These are phyloP conservation scores for Yamadazyma triangularis DNA, from an alignment of 1,139 yeast species.

Conservation along the genomic window DNA sequence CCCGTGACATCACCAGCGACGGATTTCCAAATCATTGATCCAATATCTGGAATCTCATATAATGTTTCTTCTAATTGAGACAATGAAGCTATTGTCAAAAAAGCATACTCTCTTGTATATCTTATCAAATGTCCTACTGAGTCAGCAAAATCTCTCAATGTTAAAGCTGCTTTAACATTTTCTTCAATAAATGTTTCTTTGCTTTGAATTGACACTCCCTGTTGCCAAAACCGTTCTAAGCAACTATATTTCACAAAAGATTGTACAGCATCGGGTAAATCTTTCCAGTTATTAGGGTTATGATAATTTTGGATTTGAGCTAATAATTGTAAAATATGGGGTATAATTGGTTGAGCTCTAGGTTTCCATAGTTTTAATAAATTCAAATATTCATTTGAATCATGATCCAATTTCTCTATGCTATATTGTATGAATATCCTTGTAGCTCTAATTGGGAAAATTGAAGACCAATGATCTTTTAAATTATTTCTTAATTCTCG, in stretches of 20 bases:
- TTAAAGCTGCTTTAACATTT: conserved; percentile 88
- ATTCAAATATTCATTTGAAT: conserved; percentile 68
- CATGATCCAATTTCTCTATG: conserved; percentile 81
- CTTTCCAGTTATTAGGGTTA: conserved; percentile 87
- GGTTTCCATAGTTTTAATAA: conserved; percentile 86
- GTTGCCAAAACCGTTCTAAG: conserved; percentile 96
- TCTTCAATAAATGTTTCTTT: conserved; percentile 94
- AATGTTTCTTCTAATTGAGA: conserved; percentile 87
- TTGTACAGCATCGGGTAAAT: conserved; percentile 84
- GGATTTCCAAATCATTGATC: conserved; percentile 74
- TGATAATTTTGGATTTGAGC: conserved; percentile 93
- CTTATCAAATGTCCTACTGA: conserved; percentile 96
- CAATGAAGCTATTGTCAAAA: conserved; percentile 83
- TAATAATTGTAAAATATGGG: conserved; percentile 80
- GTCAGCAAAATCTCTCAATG: conserved; percentile 94
- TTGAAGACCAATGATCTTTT: conserved; percentile 88
- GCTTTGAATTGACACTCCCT: conserved; percentile 91
- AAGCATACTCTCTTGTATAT: conserved; percentile 94
- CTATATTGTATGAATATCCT: conserved; percentile 93
- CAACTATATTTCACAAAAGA: conserved; percentile 85
- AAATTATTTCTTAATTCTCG: conserved; percentile 65
- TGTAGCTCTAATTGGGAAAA: conserved; percentile 94
- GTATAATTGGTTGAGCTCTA: conserved; percentile 84
- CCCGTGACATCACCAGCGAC: conserved; percentile 84
- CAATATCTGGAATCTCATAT: conserved; percentile 81